Conservation (phyloP, 768 basidiomycete genomes). For the Tulasnella calospora region DNA sequence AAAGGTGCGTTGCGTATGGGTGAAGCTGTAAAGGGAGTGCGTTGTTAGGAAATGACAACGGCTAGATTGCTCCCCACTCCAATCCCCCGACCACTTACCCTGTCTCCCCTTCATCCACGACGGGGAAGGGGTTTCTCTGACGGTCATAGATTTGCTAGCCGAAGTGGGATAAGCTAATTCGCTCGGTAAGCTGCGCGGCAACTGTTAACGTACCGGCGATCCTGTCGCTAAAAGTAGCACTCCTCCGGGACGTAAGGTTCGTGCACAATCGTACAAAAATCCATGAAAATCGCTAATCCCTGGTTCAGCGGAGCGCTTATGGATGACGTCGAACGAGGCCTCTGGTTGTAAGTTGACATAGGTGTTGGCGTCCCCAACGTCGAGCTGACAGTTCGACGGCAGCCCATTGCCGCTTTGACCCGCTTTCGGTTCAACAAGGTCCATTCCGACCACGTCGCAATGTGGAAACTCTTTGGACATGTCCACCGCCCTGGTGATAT, state of each 20-base stretch:
- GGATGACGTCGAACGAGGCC: slow-evolving; percentile 25
- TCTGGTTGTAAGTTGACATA: slow-evolving; percentile 12
- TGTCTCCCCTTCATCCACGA: slow-evolving; percentile 6
- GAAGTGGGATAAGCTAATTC: not conserved
- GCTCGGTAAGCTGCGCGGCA: not conserved
- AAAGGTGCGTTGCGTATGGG: not conserved
- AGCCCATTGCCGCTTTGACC: not conserved
- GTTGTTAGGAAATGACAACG: not conserved
- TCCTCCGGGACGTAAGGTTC: slow-evolving; percentile 26
- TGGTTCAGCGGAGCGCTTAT: slow-evolving; percentile 22
- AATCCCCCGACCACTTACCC: not conserved
- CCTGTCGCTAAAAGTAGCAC: slow-evolving; percentile 24
- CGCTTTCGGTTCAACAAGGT: slow-evolving; percentile 22
- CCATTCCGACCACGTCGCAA: slow-evolving; percentile 27
- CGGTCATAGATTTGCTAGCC: not conserved
- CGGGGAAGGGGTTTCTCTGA: slow-evolving; percentile 9
- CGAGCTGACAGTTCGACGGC: slow-evolving; percentile 11
- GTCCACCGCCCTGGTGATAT: slow-evolving; percentile 22
- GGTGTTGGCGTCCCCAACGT: slow-evolving; percentile 12
- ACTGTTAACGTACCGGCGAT: slow-evolving; percentile 1
- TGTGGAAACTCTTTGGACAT: slow-evolving; percentile 28
- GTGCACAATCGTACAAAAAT: slow-evolving; percentile 27
- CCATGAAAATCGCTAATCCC: slow-evolving; percentile 21
- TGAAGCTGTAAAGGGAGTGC: not conserved
- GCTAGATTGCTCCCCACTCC: not conserved